These are phyloP conservation scores for Chalciporus sphaerocephalus DNA, from an alignment of 768 basidiomycete genomes.

Conservation along the genomic window DNA sequence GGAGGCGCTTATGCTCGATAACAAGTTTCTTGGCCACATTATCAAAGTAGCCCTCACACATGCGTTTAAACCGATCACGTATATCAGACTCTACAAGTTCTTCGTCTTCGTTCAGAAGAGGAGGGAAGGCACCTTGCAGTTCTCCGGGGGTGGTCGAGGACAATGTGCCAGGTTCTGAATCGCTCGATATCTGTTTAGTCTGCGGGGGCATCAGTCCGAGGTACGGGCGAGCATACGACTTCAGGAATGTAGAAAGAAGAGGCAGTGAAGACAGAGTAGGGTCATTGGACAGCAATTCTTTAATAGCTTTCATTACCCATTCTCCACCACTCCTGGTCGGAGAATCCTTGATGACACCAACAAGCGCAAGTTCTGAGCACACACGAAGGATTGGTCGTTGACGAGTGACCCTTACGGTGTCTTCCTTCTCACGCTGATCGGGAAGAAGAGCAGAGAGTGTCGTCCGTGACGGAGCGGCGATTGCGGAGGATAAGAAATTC, in stretches of 20 bases:
- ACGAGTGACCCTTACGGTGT: conserved; percentile 66
- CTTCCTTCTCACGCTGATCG: conserved; percentile 93
- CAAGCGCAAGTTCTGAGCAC: conserved; percentile 84
- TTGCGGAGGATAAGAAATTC: conserved; percentile 50
- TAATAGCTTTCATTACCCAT: conserved; percentile 84
- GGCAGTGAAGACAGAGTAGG: conserved; percentile 84
- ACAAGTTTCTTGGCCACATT: conserved; percentile 87
- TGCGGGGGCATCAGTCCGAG: conserved; percentile 66
- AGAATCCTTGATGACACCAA: conserved; percentile 76
- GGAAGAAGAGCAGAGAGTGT: conserved; percentile 52
- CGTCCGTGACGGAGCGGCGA: conserved; percentile 56
- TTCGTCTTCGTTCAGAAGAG: conserved; percentile 48
- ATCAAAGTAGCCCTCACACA: conserved; percentile 93
- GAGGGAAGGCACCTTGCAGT: conserved; percentile 38
- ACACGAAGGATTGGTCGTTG: conserved; percentile 86
- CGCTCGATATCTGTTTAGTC: conserved; percentile 55
- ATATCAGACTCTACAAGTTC: conserved; percentile 83
- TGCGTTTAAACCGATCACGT: conserved; percentile 82
- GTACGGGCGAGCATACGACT: conserved; percentile 84
- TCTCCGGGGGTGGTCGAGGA: conserved; percentile 36
- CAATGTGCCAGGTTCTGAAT: conserved; percentile 54
- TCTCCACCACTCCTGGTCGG: conserved; percentile 72
- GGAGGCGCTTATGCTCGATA: conserved; percentile 90
- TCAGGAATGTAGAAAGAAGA: conserved; percentile 86
- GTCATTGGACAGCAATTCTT: conserved; percentile 84